Evolutionary conservation across 2,329 filamentous ascomycete genomes (phyloP), one percentile per base, ranked within the genome.

Genomic region (Chaetomiaceae sp.): DNA sequence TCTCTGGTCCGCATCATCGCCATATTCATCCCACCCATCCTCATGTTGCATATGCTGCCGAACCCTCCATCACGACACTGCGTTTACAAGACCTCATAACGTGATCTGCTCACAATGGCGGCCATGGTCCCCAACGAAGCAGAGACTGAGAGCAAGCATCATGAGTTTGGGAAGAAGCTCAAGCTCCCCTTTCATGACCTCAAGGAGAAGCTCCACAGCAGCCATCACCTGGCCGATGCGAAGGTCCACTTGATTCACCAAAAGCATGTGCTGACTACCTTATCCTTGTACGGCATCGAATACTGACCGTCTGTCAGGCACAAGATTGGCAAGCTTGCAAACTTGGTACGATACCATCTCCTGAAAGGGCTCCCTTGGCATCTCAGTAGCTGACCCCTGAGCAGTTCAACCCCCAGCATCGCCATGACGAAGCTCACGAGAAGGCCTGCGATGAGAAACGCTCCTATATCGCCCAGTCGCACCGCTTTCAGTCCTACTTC

Each of bases 391-490:
- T 58, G n/a, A 49, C 25, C 14, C 22, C 4, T 19, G 7, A 3
- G 6, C 14, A 82, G 79, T 81, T 96, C 72, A 97, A 96, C 65
- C 76, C 80, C 22, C 89, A 95, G 59, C 92, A 97, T 69, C 87
- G 92, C 51, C 92, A 96, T 67, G 92, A 96, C 67, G 92, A 97
- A 70, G 87, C 87, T 61, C 91, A 97, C 68, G 94, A 97, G 68
- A 78, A 92, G 69, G 76, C 71, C 9, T 92, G 89, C 39, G 92
- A 97, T 67, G 80, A 80, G 12, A 96, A 96, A 73, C 82, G 94
- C 54, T 81, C 78, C 19, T 78, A 73, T 15, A 86, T 94, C 46
- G 78, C 80, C 60, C 81, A 92, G 54, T 78, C 81, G 14, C 85
- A 97, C 67, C 85, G 92, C 38, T 97, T 91, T 74, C 69, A 87